Evolutionary conservation across 139 green algal genomes (phyloP).

Genomic region (Chlamydomonas incerta): DNA sequence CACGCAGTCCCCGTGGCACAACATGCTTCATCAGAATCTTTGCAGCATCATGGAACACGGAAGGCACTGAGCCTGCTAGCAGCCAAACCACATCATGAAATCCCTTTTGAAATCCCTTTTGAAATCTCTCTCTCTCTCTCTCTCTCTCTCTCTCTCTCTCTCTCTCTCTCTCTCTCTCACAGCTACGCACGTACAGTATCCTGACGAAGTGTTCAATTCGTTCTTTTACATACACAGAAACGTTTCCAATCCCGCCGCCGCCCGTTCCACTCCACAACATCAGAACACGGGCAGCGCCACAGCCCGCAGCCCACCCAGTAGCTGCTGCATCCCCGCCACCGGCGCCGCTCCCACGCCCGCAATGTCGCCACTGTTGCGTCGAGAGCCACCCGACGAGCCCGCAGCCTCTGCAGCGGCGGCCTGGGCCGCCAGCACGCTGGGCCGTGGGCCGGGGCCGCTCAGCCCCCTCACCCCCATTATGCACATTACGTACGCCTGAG

Average conservation of each 20-base stretch:
- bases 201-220: no score
- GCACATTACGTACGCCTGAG: slow-evolving; percentile 4
- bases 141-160: no score
- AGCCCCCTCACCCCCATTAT: neutral
- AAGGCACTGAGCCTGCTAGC: neutral
- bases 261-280: no score
- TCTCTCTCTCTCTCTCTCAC: no score
- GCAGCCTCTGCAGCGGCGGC: neutral
- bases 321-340: neutral
- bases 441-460: neutral
- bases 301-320: neutral
- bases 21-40: neutral
- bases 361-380: no score
- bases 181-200: no score
- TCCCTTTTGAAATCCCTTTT: no score
- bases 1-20: no score
- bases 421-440: slow-evolving; percentile 6
- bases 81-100: neutral
- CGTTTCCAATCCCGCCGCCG: no score
- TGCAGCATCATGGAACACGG: no score
- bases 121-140: no score
- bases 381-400: neutral
- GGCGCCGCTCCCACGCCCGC: neutral
- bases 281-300: neutral
- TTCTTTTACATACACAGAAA: no score